Percentiles rank a stretch among this genome's conserved stretches.
Conservation (phyloP, 78 protist species). For the Isochrysis galbana region DNA sequence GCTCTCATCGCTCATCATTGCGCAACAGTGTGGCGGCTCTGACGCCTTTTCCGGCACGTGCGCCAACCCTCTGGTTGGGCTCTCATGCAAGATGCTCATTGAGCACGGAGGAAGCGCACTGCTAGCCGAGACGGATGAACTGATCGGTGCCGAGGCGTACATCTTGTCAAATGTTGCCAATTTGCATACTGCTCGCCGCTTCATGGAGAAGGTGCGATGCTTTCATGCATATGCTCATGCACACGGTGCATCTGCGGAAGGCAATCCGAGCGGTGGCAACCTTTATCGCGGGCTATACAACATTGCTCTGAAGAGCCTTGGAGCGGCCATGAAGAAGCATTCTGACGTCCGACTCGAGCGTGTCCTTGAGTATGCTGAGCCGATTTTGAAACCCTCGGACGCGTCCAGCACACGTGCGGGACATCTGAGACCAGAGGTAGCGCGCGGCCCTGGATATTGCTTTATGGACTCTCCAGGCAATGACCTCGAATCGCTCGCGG, state of each 20-base stretch:
- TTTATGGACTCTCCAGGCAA: slow-evolving; percentile 64
- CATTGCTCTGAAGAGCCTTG: slow-evolving; percentile 45
- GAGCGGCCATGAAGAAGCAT: slow-evolving; percentile 33
- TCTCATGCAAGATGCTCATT: not conserved
- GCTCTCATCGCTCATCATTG: not conserved
- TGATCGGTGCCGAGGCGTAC: slow-evolving; percentile 58
- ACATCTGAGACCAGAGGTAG: no score
- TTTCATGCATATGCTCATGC: not conserved
- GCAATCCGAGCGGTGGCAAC: slow-evolving; percentile 53
- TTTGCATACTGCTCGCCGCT: not conserved
- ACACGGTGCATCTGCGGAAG: slow-evolving; percentile 23
- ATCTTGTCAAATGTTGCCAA: not conserved
- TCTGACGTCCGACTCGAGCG: not conserved
- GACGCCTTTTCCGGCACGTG: slow-evolving; percentile 44
- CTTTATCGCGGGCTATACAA: slow-evolving; percentile 48
- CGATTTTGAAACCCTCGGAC: not conserved
- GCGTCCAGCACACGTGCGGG: no score
- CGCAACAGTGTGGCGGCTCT: slow-evolving; percentile 53
- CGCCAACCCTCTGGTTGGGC: slow-evolving; percentile 37
- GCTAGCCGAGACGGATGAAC: slow-evolving; percentile 58
- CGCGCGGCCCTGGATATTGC: slow-evolving; percentile 32
- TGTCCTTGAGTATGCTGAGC: slow-evolving; percentile 18
- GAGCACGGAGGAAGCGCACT: slow-evolving; percentile 9
- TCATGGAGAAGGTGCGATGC: not conserved
- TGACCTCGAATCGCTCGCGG: slow-evolving; percentile 53